Evolutionary conservation across 2,329 filamentous ascomycete genomes (phyloP).

Genomic region (Didymella exigua): DNA sequence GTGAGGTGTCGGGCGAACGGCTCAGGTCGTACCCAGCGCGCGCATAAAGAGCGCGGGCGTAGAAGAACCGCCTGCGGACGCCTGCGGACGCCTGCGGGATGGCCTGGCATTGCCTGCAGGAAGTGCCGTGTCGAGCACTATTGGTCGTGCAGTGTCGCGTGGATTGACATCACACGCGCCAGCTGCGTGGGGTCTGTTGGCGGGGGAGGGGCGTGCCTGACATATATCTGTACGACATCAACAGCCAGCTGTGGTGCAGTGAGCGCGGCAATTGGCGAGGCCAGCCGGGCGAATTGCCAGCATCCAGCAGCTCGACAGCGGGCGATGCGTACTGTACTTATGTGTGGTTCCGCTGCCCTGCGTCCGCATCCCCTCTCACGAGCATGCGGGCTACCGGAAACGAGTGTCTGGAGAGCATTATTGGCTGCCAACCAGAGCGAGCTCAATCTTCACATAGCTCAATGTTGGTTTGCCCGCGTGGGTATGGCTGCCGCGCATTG

Average conservation of each 20-base stretch:
- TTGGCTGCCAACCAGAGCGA: conserved; percentile 13
- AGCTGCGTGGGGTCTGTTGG: conserved; percentile 8
- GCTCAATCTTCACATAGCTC: conserved; percentile 1
- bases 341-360: conserved; percentile 6
- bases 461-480: conserved; percentile 10
- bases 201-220: conserved; percentile 11
- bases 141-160: conserved; percentile 1
- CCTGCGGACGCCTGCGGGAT: conserved; percentile 2
- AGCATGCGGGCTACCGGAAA: conserved; percentile 16
- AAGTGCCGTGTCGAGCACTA: conserved; percentile 15
- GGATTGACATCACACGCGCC: conserved; percentile 9
- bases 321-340: conserved; percentile 15
- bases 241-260: neutral
- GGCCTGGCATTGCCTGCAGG: conserved; percentile 2
- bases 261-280: neutral
- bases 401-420: conserved; percentile 10
- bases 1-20: conserved; percentile 17
- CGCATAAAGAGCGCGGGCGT: conserved; percentile 1
- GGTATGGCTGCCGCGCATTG: neutral
- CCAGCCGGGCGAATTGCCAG: neutral
- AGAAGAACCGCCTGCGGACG: neutral
- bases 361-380: conserved; percentile 15
- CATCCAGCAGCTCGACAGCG: neutral
- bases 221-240: conserved; percentile 8
- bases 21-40: conserved; percentile 6